A percentile compares a stretch with the other conserved stretches of the same genome.
These are phyloP conservation scores for Planoprotostelium fungivorum DNA, from an alignment of 78 protist species.

Conservation along the genomic window DNA sequence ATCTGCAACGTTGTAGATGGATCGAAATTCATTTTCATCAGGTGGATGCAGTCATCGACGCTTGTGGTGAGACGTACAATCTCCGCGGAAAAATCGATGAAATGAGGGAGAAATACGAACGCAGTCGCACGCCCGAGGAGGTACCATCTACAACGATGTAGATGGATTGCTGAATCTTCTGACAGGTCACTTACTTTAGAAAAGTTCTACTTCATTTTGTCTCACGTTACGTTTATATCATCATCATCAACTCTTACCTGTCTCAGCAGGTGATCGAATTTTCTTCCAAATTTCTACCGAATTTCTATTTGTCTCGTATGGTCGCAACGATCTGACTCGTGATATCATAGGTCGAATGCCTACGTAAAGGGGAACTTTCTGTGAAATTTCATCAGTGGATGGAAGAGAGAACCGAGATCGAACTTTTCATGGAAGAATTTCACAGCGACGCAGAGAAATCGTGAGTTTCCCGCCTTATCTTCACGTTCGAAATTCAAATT, in stretches of 20 bases:
- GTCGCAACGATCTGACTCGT: too few relatives aligned
- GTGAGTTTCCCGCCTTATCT: not conserved
- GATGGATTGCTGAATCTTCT: too few relatives aligned
- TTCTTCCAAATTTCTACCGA: too few relatives aligned
- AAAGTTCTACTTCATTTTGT: not conserved
- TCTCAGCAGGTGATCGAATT: not conserved
- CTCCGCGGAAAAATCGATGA: not conserved
- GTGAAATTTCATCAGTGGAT: not conserved
- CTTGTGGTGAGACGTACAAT: not conserved
- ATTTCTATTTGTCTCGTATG: too few relatives aligned
- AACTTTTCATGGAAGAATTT: not conserved
- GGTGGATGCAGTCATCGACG: not conserved
- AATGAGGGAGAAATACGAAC: not conserved
- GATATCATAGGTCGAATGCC: too few relatives aligned
- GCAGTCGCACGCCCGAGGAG: not conserved
- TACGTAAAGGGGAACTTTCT: too few relatives aligned
- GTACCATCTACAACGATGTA: not conserved
- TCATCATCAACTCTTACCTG: not conserved
- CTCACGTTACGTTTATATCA: not conserved
- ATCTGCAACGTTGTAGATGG: too few relatives aligned
- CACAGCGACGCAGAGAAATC: not conserved
- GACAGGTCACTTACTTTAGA: not conserved
- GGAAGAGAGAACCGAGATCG: not conserved
- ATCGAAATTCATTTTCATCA: too few relatives aligned
- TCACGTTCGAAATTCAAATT: too few relatives aligned